Conservation (phyloP, 163 green algal genomes). For the Chloromonas sp. region DNA sequence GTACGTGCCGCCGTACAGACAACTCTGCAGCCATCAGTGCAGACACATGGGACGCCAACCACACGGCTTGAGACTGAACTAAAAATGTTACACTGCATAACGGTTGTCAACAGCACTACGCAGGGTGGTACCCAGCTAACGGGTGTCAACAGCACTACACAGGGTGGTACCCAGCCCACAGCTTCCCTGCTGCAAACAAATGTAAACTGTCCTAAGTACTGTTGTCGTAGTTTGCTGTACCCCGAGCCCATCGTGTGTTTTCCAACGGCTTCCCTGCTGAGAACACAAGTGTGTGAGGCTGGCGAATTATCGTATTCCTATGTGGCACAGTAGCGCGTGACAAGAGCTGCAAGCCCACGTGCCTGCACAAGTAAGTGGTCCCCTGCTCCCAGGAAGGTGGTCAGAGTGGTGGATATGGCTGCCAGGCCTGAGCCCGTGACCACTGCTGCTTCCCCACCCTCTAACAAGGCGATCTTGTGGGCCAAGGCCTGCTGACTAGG, state of each 20-base stretch:
- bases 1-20: slow-evolving; percentile 28
- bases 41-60: too few relatives aligned
- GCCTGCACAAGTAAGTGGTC: slow-evolving; percentile 50
- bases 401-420: slow-evolving; percentile 37
- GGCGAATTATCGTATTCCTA: not conserved
- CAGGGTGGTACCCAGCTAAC: not conserved
- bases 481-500: slow-evolving; percentile 30
- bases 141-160: too few relatives aligned
- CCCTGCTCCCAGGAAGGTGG: slow-evolving; percentile 35
- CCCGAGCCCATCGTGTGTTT: too few relatives aligned
- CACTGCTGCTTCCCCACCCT: slow-evolving; percentile 36
- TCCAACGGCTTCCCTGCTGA: slow-evolving; percentile 2
- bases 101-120: not conserved
- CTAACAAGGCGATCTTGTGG: slow-evolving; percentile 27
- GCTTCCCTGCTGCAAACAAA: too few relatives aligned
- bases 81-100: too few relatives aligned
- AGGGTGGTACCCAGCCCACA: too few relatives aligned
- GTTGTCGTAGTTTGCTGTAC: too few relatives aligned
- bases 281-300: slow-evolving; percentile 13
- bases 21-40: not conserved
- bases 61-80: too few relatives aligned
- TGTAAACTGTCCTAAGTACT: too few relatives aligned
- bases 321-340: not conserved
- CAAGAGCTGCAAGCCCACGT: not conserved
- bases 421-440: slow-evolving; percentile 37